Evolutionary conservation across 352 stramenopile species (phyloP).

Genomic region (Globisporangium polare): DNA sequence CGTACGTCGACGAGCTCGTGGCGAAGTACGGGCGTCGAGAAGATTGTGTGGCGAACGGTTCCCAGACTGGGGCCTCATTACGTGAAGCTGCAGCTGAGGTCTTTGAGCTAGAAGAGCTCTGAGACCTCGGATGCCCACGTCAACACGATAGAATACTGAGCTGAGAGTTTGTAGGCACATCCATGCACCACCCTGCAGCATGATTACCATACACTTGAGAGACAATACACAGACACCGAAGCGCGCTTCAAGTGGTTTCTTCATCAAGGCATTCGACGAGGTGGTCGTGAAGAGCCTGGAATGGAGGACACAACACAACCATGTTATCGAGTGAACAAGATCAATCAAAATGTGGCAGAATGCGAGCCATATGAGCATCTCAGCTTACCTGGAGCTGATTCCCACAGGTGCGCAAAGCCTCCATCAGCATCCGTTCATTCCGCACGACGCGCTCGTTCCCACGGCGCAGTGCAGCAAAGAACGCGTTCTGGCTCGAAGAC

Average conservation of each 20-base stretch:
- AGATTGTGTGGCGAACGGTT: background rate
- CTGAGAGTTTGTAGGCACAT: background rate
- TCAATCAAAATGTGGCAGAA: too few species aligned
- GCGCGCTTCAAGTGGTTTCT: background rate
- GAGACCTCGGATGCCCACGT: background rate
- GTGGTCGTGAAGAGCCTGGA: background rate
- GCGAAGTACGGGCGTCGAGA: background rate
- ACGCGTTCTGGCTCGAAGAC: conserved; percentile 2
- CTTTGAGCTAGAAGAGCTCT: background rate
- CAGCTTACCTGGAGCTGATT: conserved; percentile 6
- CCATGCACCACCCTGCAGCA: background rate
- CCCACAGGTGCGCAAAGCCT: conserved; percentile 5
- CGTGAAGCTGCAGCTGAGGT: background rate
- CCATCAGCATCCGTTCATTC: conserved; percentile 2
- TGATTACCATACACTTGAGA: background rate
- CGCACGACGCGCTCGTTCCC: conserved; percentile 13
- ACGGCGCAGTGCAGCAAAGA: conserved; percentile 5
- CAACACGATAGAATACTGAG: background rate
- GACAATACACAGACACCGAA: background rate
- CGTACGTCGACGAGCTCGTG: conserved; percentile 7
- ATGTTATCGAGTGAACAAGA: too few species aligned
- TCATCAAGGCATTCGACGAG: background rate
- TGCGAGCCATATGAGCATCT: background rate
- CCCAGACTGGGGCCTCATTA: background rate
- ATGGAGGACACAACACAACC: background rate